Evolutionary conservation across 352 stramenopile species (phyloP).

Genomic region (Phytophthora macrochlamydospora): DNA sequence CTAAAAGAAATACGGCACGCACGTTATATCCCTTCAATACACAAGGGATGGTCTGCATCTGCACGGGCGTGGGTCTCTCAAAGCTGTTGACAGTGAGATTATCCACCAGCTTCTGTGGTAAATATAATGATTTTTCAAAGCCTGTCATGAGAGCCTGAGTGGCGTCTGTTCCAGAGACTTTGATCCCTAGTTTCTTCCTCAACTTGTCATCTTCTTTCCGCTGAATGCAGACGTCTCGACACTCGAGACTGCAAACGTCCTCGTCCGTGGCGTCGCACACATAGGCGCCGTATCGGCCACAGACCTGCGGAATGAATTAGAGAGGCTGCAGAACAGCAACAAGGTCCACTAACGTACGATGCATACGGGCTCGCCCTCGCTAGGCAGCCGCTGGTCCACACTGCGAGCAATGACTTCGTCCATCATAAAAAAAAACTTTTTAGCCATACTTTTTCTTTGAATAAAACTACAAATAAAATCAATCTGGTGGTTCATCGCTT

Average conservation of each 20-base stretch:
- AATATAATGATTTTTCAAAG: neutral
- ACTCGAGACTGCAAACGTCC: slow-evolving; percentile 86
- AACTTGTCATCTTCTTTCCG: slow-evolving; percentile 21
- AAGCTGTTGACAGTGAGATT: slow-evolving; percentile 49
- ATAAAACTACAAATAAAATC: too few relatives aligned
- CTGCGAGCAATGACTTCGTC: slow-evolving; percentile 31
- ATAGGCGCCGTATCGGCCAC: slow-evolving; percentile 76
- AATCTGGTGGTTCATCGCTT: too few relatives aligned
- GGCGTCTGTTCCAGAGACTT: slow-evolving; percentile 1
- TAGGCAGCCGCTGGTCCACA: slow-evolving; percentile 38
- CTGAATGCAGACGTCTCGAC: slow-evolving; percentile 50
- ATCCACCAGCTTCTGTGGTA: slow-evolving; percentile 34
- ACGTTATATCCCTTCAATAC: slow-evolving; percentile 48
- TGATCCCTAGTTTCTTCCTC: slow-evolving; percentile 43
- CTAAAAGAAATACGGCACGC: slow-evolving; percentile 10
- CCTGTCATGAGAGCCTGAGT: too few relatives aligned
- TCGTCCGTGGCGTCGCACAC: slow-evolving; percentile 83
- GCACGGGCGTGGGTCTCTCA: slow-evolving; percentile 62
- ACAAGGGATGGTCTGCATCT: slow-evolving; percentile 78
- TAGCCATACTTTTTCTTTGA: neutral
- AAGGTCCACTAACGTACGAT: slow-evolving; percentile 29
- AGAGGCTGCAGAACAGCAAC: neutral
- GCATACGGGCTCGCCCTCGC: slow-evolving; percentile 45
- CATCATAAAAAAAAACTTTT: slow-evolving; percentile 3
- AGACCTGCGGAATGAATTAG: slow-evolving; percentile 41